Evolutionary conservation across 768 basidiomycete species (phyloP).

Genomic region (Coprinellus aureogranulatus): DNA sequence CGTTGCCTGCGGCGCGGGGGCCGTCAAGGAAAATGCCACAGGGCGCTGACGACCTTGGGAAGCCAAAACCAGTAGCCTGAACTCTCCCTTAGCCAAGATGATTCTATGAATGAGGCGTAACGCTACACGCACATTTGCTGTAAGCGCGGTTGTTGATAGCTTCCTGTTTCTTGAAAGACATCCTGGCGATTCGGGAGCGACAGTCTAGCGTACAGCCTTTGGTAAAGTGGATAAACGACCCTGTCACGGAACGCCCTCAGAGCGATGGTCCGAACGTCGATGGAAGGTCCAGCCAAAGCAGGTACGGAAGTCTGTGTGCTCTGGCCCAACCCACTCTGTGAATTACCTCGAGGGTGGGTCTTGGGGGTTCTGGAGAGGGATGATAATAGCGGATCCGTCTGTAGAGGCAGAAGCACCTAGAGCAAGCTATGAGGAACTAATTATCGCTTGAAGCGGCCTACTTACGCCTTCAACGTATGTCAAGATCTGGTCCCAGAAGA

Average conservation of each 20-base stretch:
- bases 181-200: slow-evolving; percentile 55
- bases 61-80: slow-evolving; percentile 71
- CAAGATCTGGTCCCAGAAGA: slow-evolving; percentile 89
- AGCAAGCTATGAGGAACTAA: neutral
- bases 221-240: slow-evolving; percentile 65
- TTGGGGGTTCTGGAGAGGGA: slow-evolving; percentile 67
- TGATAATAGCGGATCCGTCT: slow-evolving; percentile 47
- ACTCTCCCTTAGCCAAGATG: too few relatives aligned
- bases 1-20: slow-evolving; percentile 53
- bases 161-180: slow-evolving; percentile 49
- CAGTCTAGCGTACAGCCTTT: slow-evolving; percentile 55
- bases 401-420: slow-evolving; percentile 2
- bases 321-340: slow-evolving; percentile 43
- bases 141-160: slow-evolving; percentile 64
- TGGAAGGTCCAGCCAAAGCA: slow-evolving; percentile 44
- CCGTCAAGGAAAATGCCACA: slow-evolving; percentile 58
- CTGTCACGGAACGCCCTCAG: slow-evolving; percentile 78
- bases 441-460: slow-evolving; percentile 11
- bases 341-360: slow-evolving; percentile 48
- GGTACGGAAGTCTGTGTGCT: slow-evolving; percentile 40
- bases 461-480: slow-evolving; percentile 85
- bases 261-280: slow-evolving; percentile 81
- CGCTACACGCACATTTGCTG: slow-evolving; percentile 70
- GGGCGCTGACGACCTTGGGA: slow-evolving; percentile 65
- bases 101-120: neutral